Evolutionary conservation across 257 asterid species (phyloP).

Genomic region (Oldenlandia corymbosa): DNA sequence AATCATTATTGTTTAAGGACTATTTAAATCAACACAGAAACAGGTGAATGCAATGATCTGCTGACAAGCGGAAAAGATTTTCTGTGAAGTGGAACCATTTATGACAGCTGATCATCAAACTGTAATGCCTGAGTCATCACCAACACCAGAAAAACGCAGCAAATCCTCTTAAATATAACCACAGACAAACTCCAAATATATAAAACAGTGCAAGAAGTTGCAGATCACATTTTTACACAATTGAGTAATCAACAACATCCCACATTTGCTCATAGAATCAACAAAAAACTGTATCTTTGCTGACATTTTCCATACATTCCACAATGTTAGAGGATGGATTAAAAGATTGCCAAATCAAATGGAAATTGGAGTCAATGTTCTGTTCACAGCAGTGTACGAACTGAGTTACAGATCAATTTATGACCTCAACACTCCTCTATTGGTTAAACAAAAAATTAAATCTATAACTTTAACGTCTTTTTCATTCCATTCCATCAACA

Average conservation of each 20-base stretch:
- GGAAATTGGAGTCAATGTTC: too few species aligned
- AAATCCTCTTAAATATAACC: too few species aligned
- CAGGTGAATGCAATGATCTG: background rate
- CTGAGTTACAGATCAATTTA: too few species aligned
- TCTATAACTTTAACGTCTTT: too few species aligned
- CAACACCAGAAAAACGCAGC: background rate
- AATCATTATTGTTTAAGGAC: background rate
- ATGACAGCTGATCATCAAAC: too few species aligned
- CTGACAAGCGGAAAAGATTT: background rate
- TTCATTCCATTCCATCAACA: too few species aligned
- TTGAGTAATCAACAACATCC: background rate
- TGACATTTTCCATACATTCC: background rate
- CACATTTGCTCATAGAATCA: background rate
- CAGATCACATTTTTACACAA: background rate
- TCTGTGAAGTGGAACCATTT: background rate
- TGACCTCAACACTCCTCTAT: too few species aligned
- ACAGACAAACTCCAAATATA: too few species aligned
- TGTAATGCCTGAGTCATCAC: background rate
- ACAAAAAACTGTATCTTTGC: background rate
- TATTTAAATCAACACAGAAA: background rate
- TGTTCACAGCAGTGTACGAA: too few species aligned
- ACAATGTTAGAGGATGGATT: background rate
- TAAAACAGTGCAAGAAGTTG: too few species aligned
- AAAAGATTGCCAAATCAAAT: too few species aligned
- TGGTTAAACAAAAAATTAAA: too few species aligned